Evolutionary conservation across 2,329 filamentous ascomycete species (phyloP), one percentile per base, ranked within the genome.

Genomic region (Sarocladium oryzae): DNA sequence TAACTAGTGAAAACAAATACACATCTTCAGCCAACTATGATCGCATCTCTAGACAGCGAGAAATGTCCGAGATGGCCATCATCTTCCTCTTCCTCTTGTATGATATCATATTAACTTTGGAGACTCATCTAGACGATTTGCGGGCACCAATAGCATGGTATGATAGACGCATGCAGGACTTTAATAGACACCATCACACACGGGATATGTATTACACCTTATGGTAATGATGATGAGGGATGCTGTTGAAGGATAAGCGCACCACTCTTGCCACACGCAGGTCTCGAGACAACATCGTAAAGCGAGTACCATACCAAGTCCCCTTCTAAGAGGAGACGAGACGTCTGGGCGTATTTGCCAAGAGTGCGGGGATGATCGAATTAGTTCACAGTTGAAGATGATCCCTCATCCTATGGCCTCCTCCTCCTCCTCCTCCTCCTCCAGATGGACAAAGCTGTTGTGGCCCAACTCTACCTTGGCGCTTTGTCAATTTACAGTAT

Each of bases 71-170:
- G 37, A 7, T 21, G 37, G 7, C 37, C 37, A 15, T 10, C 37
- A 40, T 40, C 37, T 40, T n/a, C n/a, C n/a, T n/a, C n/a, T n/a
- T n/a, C 20, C 37, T 40, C 37, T 40, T 23, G 23, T 11, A 40
- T 40, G 37, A 40, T 21, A 40, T 40, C 37, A 40, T 40, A 40
- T 23, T 23, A 15, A 4, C 18, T 7, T 40, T 21, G 20, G 37
- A 40, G 37, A 40, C 37, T 40, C 37, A 40, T 40, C 37, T 40
- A 40, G 37, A 40, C 37, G 37, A 23, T 21, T 40, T 40, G 37
- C 37, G 37, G 37, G 37, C 37, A 40, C 37, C 37, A 40, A 40
- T 40, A 40, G 37, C 9, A 40, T 40, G 20, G n/a, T 40, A 40
- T 40, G 37, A 5, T 40, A 4, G 20, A 40, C 20, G 37, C 37